These are phyloP conservation scores for Pseudoturritis turrita DNA, from an alignment of 345 rosid species.

Conservation along the genomic window DNA sequence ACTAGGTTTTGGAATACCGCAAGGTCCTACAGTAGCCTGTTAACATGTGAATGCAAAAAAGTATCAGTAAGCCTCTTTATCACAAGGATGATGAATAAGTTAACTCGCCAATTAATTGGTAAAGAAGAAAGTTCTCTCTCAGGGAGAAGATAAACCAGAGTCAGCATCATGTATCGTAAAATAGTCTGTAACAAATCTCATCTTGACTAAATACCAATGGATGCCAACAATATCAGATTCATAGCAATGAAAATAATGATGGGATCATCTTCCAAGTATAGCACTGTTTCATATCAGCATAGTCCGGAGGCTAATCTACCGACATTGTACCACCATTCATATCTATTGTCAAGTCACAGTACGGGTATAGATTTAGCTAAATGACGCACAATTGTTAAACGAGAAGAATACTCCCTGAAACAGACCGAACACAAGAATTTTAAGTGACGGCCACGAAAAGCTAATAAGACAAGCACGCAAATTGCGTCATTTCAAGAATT, in stretches of 20 bases:
- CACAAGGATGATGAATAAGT: not conserved
- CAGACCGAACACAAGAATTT: not conserved
- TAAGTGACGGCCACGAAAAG: not conserved
- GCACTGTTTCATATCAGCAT: not conserved
- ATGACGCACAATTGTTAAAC: too few relatives aligned
- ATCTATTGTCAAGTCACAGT: too few relatives aligned
- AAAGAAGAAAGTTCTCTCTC: not conserved
- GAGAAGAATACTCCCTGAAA: not conserved
- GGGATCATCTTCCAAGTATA: not conserved
- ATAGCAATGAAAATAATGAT: not conserved
- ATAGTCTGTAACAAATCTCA: not conserved
- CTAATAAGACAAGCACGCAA: not conserved
- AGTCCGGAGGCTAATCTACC: too few relatives aligned
- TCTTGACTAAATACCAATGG: not conserved
- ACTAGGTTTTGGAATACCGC: slow-evolving; percentile 74
- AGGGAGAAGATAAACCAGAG: not conserved
- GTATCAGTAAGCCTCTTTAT: not conserved
- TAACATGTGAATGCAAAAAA: slow-evolving; percentile 16
- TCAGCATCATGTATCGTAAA: not conserved
- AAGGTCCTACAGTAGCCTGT: slow-evolving; percentile 87
- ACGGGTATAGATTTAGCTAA: too few relatives aligned
- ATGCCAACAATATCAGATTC: not conserved
- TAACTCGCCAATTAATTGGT: not conserved
- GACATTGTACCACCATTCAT: too few relatives aligned
- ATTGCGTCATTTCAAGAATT: not conserved